Evolutionary conservation across 1,284 basidiomycete genomes (phyloP), one percentile per base, ranked within the genome.

Genomic region (Naganishia sp.): DNA sequence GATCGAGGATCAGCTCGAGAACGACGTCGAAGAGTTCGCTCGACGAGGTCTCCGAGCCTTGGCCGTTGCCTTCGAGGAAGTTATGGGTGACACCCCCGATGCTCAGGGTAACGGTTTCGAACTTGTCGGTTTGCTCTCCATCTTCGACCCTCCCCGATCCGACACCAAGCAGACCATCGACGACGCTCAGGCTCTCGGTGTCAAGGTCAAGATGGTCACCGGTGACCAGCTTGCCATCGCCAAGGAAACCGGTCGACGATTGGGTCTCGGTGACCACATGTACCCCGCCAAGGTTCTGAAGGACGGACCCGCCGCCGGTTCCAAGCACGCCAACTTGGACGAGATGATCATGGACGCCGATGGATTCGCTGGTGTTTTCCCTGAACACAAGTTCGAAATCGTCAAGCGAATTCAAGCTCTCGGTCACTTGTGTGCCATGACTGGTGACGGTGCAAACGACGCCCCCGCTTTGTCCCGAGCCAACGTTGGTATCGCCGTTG

Each of bases 141-240:
- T 98, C 84, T 97, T 94, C 82, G 94, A 98, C 80, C 95, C 94
- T 73, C 94, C 94, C 72, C 92, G 94, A 82, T 90, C 90, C 10
- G 95, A 99, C 81, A 99, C 95, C 81, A 96, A 97, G 85, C 91
- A 97, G 83, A 99, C 95, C 44, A 96, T 99, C 78, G 93, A 97
- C 79, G 93, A 97, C 81, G 94, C 94, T 68, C 84, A 94, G 70
- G 88, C 89, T 69, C 91, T 98, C 78, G 94, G 95, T 83, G 94
- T 98, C 73, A 90, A 90, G 81, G 94, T 98, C 81, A 98, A 98
- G 89, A 98, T 98, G 95, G 94, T 97, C 71, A 98, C 94, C 55
- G 94, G 94, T 87, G 94, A 98, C 81, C 93, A 97, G 84, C 91
- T 98, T 77, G 94, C 95, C 74, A 98, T 98, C 73, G 94, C 94